phyloP scores from a whole-genome alignment of 768 basidiomycete genomes.

The Fistulinella prunicolor region DNA sequence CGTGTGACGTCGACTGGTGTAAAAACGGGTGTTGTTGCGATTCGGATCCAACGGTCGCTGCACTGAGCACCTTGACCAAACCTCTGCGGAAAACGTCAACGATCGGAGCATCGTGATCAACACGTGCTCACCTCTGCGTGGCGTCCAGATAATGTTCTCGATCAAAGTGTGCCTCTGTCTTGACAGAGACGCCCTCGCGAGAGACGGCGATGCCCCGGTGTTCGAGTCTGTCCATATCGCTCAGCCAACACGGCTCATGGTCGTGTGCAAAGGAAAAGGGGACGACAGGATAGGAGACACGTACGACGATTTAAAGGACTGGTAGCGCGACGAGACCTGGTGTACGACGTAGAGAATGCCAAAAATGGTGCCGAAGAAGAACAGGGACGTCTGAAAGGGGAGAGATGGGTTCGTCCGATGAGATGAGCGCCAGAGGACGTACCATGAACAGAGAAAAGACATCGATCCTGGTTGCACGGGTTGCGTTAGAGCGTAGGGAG shows the following conservation, averaged over 20 bases:
- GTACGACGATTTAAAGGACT: conserved; percentile 55
- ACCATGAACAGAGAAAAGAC: conserved; percentile 18
- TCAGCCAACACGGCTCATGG: no score
- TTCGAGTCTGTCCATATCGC: conserved; percentile 36
- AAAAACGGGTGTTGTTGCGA: conserved; percentile 11
- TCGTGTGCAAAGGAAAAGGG: neutral
- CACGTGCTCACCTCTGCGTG: conserved; percentile 62
- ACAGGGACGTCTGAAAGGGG: conserved; percentile 40
- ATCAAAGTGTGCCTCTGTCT: conserved; percentile 57
- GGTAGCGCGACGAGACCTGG: conserved; percentile 40
- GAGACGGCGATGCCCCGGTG: conserved; percentile 56
- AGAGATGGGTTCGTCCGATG: neutral
- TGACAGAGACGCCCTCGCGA: conserved; percentile 59
- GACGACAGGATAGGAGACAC: no score
- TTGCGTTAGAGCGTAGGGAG: neutral
- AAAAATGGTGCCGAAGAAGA: conserved; percentile 47
- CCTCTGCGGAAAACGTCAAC: conserved; percentile 32
- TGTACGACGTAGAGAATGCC: conserved; percentile 38
- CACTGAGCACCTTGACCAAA: conserved; percentile 49
- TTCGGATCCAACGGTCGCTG: conserved; percentile 38
- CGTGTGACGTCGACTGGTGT: neutral
- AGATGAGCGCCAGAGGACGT: neutral
- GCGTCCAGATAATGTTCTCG: conserved; percentile 68
- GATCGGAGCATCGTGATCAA: neutral
- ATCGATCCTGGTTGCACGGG: conserved; percentile 11